Base-by-base conservation (phyloP, 345 rosid species). In the Citrus cavaleriei region DNA sequence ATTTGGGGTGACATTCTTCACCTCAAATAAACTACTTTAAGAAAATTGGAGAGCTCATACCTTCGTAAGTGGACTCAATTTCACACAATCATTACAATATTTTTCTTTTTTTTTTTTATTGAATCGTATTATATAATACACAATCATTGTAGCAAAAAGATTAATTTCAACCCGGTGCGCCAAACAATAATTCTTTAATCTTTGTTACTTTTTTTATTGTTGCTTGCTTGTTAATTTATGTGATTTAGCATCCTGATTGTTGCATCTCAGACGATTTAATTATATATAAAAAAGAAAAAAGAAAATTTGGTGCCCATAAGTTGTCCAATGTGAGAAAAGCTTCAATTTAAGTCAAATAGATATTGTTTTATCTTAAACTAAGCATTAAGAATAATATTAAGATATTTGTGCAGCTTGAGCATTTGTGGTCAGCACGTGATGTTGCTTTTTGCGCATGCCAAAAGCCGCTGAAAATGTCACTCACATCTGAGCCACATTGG, bases 101-200 rank as follows among this genome's bases (percentile, higher is more conserved):
- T 51, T 46, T 10, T 42, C 10, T 40, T 4, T 32, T 32, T 4
- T 38, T 2, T 8, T 35, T 35, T 35, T 6, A 35, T 35, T 40
- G 18, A 32, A 19, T 21, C 25, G 5, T 19, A 65, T 7, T 9
- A 64, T 13, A 42, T 68, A 77, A 65, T 77, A 37, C 38, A 85
- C 86, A 86, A 90, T 92, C 82, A 91, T 88, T 89, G 87, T 79
- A 76, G 74, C 88, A 76, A 91, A 92, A 91, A 92, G 95, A 87
- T 79, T 80, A 62, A 79, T 75, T 92, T 88, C 86, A 88, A 83
- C 91, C 84, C 28, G 70, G 81, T 88, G 81, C 80, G 59, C 75
- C 75, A 71, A n/a, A 80, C 63, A 77, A 78, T 55, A 60, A 64
- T 73, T 68, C 61, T 73, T 83, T 67, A 72, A 54, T 54, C 58